Evolutionary conservation across 768 basidiomycete species (phyloP).

Genomic region (Leccinum subgranulosum): DNA sequence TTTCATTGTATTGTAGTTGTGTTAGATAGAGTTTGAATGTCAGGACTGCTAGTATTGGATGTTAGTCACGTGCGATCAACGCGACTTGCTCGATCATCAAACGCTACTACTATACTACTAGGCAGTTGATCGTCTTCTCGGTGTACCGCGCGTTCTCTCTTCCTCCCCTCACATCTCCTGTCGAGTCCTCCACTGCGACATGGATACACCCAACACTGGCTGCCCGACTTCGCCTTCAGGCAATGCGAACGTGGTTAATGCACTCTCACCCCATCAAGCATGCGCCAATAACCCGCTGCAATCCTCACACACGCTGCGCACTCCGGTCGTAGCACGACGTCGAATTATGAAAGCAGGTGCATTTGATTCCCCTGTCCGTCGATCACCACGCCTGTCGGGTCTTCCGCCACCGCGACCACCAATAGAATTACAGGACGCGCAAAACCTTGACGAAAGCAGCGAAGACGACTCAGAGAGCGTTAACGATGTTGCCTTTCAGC

Average conservation of each 20-base stretch:
- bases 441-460: slow-evolving; percentile 21
- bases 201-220: slow-evolving; percentile 21
- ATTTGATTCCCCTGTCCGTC: slow-evolving; percentile 37
- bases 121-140: not conserved
- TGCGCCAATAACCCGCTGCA: slow-evolving; percentile 47
- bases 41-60: not conserved
- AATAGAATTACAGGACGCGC: slow-evolving; percentile 13
- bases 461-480: slow-evolving; percentile 32
- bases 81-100: slow-evolving; percentile 26
- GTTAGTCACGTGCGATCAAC: slow-evolving; percentile 30
- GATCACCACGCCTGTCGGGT: slow-evolving; percentile 50
- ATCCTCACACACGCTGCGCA: slow-evolving; percentile 51
- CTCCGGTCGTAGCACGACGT: slow-evolving; percentile 32
- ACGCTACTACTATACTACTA: not conserved
- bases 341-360: slow-evolving; percentile 25
- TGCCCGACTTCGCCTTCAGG: slow-evolving; percentile 29
- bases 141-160: not conserved
- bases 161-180: not conserved
- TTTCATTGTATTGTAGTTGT: slow-evolving; percentile 8
- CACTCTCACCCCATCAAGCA: slow-evolving; percentile 38
- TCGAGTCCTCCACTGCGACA: slow-evolving; percentile 7
- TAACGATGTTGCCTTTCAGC: slow-evolving; percentile 21
- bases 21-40: not conserved
- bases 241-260: slow-evolving; percentile 41
- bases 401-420: slow-evolving; percentile 30